Evolutionary conservation across 495 filamentous ascomycete genomes (phyloP).

Genomic region (Neurospora sp.): DNA sequence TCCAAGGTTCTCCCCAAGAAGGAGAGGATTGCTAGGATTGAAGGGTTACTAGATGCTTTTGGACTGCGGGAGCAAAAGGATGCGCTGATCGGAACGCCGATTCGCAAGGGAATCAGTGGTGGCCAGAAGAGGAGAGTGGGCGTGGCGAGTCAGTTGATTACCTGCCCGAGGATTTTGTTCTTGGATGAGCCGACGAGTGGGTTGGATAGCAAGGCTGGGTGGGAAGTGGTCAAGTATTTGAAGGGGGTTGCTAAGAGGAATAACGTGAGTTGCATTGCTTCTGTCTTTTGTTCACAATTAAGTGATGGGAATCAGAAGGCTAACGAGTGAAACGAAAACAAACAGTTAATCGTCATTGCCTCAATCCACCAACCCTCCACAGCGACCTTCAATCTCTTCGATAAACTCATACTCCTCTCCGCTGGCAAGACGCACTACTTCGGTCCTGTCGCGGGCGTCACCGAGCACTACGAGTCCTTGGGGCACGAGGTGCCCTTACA

Average conservation of each 20-base stretch:
- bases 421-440: slow-evolving; percentile 59
- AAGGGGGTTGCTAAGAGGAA: slow-evolving; percentile 56
- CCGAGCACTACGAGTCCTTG: slow-evolving; percentile 46
- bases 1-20: slow-evolving; percentile 11
- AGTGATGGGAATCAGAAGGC: slow-evolving; percentile 21
- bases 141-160: slow-evolving; percentile 70
- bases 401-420: slow-evolving; percentile 66
- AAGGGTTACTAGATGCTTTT: slow-evolving; percentile 75
- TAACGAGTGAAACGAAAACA: slow-evolving; percentile 43
- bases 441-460: slow-evolving; percentile 43
- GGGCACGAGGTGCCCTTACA: slow-evolving; percentile 51
- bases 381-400: slow-evolving; percentile 64
- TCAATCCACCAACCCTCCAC: slow-evolving; percentile 79
- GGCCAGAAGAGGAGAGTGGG: slow-evolving; percentile 73
- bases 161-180: slow-evolving; percentile 66
- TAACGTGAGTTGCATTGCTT: slow-evolving; percentile 53
- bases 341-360: slow-evolving; percentile 58
- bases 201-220: slow-evolving; percentile 70
- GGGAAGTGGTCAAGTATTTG: slow-evolving; percentile 71
- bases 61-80: slow-evolving; percentile 61
- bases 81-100: slow-evolving; percentile 65
- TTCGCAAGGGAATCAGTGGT: slow-evolving; percentile 68
- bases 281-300: not conserved
- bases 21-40: slow-evolving; percentile 71
- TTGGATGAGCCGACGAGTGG: slow-evolving; percentile 77